phyloP scores from a whole-genome alignment of 805 yeast species.

The Grigorovia transvaalensis region DNA sequence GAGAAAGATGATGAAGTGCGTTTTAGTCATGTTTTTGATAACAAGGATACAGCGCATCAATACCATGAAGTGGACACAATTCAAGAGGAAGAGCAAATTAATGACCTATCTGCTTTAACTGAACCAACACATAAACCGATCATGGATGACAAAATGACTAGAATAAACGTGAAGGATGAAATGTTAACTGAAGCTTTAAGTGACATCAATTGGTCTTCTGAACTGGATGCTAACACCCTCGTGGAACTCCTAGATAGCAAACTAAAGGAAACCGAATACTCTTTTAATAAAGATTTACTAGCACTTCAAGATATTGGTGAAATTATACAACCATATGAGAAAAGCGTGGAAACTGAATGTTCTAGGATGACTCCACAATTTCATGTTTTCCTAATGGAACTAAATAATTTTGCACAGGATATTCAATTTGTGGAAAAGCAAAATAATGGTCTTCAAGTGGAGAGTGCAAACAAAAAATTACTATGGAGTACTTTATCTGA shows the following conservation, averaged over 20 bases:
- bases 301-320: slow-evolving; percentile 38
- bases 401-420: slow-evolving; percentile 55
- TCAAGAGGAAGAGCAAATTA: slow-evolving; percentile 19
- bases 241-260: slow-evolving; percentile 49
- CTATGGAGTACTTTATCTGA: slow-evolving; percentile 59
- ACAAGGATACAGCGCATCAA: slow-evolving; percentile 6
- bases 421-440: slow-evolving; percentile 62
- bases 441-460: slow-evolving; percentile 74
- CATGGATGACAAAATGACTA: slow-evolving; percentile 1
- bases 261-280: slow-evolving; percentile 50
- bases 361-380: slow-evolving; percentile 44
- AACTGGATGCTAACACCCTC: slow-evolving; percentile 52
- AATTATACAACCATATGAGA: slow-evolving; percentile 34
- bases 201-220: slow-evolving; percentile 65
- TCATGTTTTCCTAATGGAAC: slow-evolving; percentile 48
- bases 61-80: slow-evolving; percentile 27
- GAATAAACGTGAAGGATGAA: slow-evolving; percentile 31
- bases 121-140: background rate
- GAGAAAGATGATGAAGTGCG: slow-evolving; percentile 28
- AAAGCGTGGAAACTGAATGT: slow-evolving; percentile 41
- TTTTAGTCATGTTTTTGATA: slow-evolving; percentile 15
- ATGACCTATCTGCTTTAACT: background rate
- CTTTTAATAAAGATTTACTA: slow-evolving; percentile 47
- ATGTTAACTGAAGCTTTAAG: slow-evolving; percentile 48
- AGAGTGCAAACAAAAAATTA: slow-evolving; percentile 69